Conservation (phyloP, 2,329 filamentous ascomycete species). For the Rutstroemia sp. region DNA sequence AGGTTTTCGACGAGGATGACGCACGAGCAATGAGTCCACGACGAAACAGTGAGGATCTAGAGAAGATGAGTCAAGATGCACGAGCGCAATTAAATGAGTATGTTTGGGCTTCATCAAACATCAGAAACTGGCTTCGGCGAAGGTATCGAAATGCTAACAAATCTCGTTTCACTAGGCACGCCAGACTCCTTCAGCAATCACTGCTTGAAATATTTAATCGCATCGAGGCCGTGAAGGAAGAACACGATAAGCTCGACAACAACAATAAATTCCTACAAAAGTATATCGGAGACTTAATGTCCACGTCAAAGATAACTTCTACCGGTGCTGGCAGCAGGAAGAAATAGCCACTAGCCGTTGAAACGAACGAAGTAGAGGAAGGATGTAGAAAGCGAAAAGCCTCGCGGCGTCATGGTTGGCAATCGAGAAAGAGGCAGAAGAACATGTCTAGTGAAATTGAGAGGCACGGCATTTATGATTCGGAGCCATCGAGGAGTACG, state of each 20-base stretch:
- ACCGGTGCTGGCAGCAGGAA: constrained; percentile 25
- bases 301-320: constrained; percentile 67
- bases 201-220: constrained; percentile 85
- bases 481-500: too few species aligned
- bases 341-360: constrained; percentile 18
- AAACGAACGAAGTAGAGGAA: constrained; percentile 6
- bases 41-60: constrained; percentile 82
- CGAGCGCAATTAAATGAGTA: constrained; percentile 52
- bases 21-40: constrained; percentile 92
- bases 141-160: constrained; percentile 9
- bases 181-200: constrained; percentile 80
- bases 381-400: constrained; percentile 5
- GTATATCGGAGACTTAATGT: constrained; percentile 95
- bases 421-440: constrained; percentile 1
- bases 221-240: constrained; percentile 87
- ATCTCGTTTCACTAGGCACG: constrained; percentile 54
- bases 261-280: constrained; percentile 98
- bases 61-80: constrained; percentile 78
- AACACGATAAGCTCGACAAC: constrained; percentile 93
- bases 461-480: too few species aligned
- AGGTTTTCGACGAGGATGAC: constrained; percentile 69
- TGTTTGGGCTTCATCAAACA: constrained; percentile 30
- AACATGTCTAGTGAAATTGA: not conserved
- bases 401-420: constrained; percentile 6
- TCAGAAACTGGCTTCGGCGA: not conserved